phyloP scores from a whole-genome alignment of 495 filamentous ascomycete genomes.

The Aspergillus olivimuriae region DNA sequence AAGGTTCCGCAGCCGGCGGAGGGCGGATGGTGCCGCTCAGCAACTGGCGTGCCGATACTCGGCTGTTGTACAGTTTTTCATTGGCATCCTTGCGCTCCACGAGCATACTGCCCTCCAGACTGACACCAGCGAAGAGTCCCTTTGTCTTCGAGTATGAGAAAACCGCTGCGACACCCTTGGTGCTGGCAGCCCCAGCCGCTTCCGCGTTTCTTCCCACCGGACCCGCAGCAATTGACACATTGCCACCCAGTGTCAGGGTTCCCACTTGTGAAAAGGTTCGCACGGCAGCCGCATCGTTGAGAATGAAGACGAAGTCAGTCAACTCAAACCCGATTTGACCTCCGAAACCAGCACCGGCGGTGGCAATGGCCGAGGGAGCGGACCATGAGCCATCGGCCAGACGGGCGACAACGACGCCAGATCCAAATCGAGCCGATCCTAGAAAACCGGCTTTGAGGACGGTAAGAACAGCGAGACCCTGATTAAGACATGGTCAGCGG shows the following conservation, averaged over 20 bases:
- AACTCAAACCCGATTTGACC: constrained; percentile 97
- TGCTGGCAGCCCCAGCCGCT: constrained; percentile 87
- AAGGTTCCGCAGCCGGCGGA: constrained; percentile 73
- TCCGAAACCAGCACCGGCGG: constrained; percentile 87
- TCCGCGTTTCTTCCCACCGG: constrained; percentile 93
- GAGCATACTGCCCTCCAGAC: constrained; percentile 82
- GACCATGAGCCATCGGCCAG: constrained; percentile 91
- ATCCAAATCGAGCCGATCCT: constrained; percentile 86
- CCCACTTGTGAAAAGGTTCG: constrained; percentile 92
- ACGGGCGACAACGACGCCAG: constrained; percentile 87
- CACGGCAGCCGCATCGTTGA: constrained; percentile 88
- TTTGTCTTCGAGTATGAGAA: constrained; percentile 98
- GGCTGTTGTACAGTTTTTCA: constrained; percentile 84
- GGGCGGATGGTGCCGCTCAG: constrained; percentile 71
- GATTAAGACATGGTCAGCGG: too few relatives aligned
- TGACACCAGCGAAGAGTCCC: constrained; percentile 92
- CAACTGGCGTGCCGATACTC: constrained; percentile 73
- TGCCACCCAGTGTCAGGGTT: constrained; percentile 86
- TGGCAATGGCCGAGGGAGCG: constrained; percentile 86
- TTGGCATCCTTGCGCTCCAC: constrained; percentile 95
- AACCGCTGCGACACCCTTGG: constrained; percentile 81
- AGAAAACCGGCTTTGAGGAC: constrained; percentile 96
- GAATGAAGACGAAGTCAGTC: constrained; percentile 98
- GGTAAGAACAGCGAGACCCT: constrained; percentile 93
- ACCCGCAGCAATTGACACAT: constrained; percentile 92